These are phyloP conservation scores for Murraya paniculata DNA, from an alignment of 345 rosid genomes.

Conservation along the genomic window DNA sequence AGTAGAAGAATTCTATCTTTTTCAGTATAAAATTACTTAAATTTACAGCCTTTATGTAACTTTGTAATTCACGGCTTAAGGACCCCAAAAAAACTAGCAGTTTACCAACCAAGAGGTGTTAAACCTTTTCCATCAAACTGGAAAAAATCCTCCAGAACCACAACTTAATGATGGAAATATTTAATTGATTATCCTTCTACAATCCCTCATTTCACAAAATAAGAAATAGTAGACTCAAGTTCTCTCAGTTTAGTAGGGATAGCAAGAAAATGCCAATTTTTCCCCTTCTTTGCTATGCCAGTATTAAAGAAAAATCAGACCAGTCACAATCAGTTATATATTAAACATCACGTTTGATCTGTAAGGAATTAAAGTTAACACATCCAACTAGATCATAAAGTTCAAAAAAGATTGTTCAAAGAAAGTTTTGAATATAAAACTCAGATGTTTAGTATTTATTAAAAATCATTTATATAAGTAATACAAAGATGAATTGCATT, in stretches of 20 bases:
- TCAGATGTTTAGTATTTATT: background rate
- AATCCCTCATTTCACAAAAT: background rate
- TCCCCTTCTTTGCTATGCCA: background rate
- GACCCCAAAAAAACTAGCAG: background rate
- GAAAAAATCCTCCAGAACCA: background rate
- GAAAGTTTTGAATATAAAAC: background rate
- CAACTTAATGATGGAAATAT: background rate
- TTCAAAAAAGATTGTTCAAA: background rate
- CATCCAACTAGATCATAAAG: background rate
- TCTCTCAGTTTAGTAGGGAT: background rate
- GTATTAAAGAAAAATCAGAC: background rate
- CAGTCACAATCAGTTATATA: background rate
- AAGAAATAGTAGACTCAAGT: background rate
- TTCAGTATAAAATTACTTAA: background rate
- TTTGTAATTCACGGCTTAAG: background rate
- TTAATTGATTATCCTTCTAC: background rate
- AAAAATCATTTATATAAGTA: background rate
- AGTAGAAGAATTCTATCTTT: background rate
- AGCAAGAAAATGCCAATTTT: background rate
- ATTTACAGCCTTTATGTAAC: background rate
- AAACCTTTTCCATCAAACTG: background rate
- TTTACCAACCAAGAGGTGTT: background rate
- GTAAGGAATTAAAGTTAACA: background rate
- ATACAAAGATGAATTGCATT: no score
- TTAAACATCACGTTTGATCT: background rate